Evolutionary conservation across 1,139 yeast genomes (phyloP).

Genomic region (Diutina pseudorugosa): DNA sequence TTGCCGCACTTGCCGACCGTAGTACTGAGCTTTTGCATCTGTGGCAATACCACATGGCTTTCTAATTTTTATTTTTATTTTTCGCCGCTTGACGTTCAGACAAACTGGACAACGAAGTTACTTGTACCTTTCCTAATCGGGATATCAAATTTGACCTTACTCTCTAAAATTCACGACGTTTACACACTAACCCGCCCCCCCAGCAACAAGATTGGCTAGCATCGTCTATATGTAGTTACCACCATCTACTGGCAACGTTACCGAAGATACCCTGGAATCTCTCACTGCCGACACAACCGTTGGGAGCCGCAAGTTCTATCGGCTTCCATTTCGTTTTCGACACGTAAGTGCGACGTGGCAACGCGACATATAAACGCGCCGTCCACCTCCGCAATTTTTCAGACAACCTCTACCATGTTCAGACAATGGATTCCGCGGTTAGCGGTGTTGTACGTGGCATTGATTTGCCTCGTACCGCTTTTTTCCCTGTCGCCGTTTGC

Average conservation of each 20-base stretch:
- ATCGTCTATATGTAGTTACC: neutral
- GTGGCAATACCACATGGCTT: neutral
- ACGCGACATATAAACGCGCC: neutral
- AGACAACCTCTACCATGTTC: neutral
- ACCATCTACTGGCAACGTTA: neutral
- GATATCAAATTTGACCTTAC: neutral
- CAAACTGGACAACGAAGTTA: neutral
- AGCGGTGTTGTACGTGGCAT: slow-evolving; percentile 3
- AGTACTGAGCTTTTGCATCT: neutral
- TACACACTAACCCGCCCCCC: no score
- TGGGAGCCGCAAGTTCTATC: neutral
- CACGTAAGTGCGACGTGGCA: slow-evolving; percentile 4
- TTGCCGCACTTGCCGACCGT: neutral
- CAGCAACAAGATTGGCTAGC: no score
- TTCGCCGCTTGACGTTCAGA: neutral
- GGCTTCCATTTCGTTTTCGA: slow-evolving; percentile 3
- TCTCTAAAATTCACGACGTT: no score
- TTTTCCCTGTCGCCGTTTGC: slow-evolving; percentile 3
- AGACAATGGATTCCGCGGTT: slow-evolving; percentile 4
- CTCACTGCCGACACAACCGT: neutral
- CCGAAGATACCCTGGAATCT: neutral
- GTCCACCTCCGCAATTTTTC: slow-evolving; percentile 1
- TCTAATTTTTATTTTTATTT: no score
- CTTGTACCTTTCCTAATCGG: neutral
- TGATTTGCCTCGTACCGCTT: slow-evolving; percentile 2